These are phyloP conservation scores for Wallacemonas sp. DNA, from an alignment of 208 protist genomes.

Conservation along the genomic window DNA sequence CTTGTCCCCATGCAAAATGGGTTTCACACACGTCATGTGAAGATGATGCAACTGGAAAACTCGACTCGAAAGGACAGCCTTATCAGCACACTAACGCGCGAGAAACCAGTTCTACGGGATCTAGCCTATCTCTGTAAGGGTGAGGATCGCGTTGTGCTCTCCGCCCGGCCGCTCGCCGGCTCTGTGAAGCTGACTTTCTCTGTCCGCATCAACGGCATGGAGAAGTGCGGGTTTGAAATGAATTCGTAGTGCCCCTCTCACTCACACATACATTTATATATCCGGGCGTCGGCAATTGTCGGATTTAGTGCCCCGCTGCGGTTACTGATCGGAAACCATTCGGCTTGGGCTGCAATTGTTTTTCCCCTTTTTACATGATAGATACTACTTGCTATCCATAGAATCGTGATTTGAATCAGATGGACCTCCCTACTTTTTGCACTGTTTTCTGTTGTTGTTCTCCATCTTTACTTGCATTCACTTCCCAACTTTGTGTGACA, in stretches of 20 bases:
- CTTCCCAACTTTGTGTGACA: too few species aligned
- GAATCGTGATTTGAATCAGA: too few species aligned
- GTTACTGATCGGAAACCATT: too few species aligned
- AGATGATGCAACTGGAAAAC: conserved; percentile 76
- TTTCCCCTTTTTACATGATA: conserved; percentile 1
- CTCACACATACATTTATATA: neutral
- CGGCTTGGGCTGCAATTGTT: neutral
- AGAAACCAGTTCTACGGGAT: conserved; percentile 73
- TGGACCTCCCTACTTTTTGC: too few species aligned
- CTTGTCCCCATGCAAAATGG: conserved; percentile 75
- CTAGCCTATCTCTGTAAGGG: conserved; percentile 76
- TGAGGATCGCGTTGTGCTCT: conserved; percentile 78
- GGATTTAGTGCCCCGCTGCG: too few species aligned
- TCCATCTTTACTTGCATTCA: too few species aligned
- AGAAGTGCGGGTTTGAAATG: conserved; percentile 67
- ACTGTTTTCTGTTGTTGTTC: too few species aligned
- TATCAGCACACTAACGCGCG: conserved; percentile 51
- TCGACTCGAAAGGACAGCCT: conserved; percentile 65
- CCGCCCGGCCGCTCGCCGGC: conserved; percentile 53
- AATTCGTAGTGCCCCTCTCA: neutral
- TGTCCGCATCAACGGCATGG: conserved; percentile 74
- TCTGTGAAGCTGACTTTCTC: conserved; percentile 68
- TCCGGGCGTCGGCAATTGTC: neutral
- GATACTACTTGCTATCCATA: too few species aligned
- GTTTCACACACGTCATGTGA: conserved; percentile 48